Percentiles rank a stretch among this genome's conserved stretches.
Conservation (phyloP, 106 monocot genomes). For the Allium cepa region DNA sequence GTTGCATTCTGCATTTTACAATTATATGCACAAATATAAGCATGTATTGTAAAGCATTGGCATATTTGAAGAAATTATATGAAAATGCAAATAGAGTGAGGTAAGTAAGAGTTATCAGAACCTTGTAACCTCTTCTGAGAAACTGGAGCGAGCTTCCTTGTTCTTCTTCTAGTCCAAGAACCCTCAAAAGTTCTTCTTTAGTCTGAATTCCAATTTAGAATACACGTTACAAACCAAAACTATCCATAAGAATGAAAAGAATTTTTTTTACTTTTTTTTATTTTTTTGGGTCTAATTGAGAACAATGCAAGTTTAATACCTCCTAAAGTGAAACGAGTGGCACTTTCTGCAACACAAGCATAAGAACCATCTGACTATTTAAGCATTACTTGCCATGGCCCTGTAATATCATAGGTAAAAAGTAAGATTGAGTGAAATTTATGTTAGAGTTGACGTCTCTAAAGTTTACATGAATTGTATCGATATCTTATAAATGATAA, state of each 20-base stretch:
- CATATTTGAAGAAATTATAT: not conserved
- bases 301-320: slow-evolving; percentile 26
- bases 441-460: too few relatives aligned
- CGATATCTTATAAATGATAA: too few relatives aligned
- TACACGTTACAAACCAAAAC: not conserved
- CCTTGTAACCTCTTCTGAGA: slow-evolving; percentile 97
- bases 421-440: too few relatives aligned
- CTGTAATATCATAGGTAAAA: slow-evolving; percentile 18
- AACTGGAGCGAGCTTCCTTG: slow-evolving; percentile 95
- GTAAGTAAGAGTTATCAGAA: slow-evolving; percentile 9
- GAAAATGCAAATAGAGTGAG: not conserved
- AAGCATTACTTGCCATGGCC: slow-evolving; percentile 99
- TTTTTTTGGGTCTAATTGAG: too few relatives aligned
- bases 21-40: not conserved
- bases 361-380: slow-evolving; percentile 91
- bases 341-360: slow-evolving; percentile 95
- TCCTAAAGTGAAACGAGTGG: slow-evolving; percentile 91
- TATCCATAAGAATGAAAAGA: not conserved
- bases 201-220: slow-evolving; percentile 29
- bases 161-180: slow-evolving; percentile 93
- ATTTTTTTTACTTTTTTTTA: too few relatives aligned
- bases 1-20: slow-evolving; percentile 98
- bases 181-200: slow-evolving; percentile 88
- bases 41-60: too few relatives aligned
- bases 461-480: too few relatives aligned